These are phyloP conservation scores for Acanthamoeba triangularis DNA, from an alignment of 208 protist species.

Conservation along the genomic window DNA sequence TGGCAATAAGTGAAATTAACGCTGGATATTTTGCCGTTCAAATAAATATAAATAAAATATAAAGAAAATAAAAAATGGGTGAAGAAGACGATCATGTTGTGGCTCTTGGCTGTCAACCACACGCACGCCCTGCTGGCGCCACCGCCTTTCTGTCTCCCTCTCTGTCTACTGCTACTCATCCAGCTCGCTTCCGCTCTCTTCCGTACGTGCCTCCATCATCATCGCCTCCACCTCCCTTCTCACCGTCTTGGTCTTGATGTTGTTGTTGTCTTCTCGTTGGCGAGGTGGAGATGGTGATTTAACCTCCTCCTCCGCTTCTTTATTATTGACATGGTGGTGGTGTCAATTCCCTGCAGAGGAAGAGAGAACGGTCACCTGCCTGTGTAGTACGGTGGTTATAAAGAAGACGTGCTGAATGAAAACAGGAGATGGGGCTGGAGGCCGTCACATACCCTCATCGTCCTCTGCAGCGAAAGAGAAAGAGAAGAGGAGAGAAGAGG, in stretches of 20 bases:
- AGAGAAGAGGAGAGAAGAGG: not conserved
- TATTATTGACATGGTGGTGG: not conserved
- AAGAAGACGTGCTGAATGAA: constrained; percentile 1
- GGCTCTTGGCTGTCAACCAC: no score
- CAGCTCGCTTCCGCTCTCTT: not conserved
- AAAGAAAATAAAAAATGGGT: not conserved
- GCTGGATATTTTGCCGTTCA: not conserved
- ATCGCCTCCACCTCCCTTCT: no score
- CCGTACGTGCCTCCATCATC: not conserved
- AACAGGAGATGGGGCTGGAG: not conserved
- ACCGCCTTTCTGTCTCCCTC: no score
- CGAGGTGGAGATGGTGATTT: not conserved
- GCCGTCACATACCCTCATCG: constrained; percentile 60
- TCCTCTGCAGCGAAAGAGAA: constrained; percentile 23
- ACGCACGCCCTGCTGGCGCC: no score
- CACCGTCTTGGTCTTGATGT: no score
- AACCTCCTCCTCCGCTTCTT: constrained; percentile 55
- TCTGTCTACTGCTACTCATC: not conserved
- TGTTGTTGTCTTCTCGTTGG: not conserved
- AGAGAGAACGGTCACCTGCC: constrained; percentile 69
- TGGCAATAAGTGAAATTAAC: no score
- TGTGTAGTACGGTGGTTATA: constrained; percentile 60
- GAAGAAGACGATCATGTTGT: no score
- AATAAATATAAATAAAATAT: not conserved
- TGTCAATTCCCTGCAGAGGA: constrained; percentile 70